Conservation (phyloP, 2,329 filamentous ascomycete genomes). For the Pestalotiopsis sp. region DNA sequence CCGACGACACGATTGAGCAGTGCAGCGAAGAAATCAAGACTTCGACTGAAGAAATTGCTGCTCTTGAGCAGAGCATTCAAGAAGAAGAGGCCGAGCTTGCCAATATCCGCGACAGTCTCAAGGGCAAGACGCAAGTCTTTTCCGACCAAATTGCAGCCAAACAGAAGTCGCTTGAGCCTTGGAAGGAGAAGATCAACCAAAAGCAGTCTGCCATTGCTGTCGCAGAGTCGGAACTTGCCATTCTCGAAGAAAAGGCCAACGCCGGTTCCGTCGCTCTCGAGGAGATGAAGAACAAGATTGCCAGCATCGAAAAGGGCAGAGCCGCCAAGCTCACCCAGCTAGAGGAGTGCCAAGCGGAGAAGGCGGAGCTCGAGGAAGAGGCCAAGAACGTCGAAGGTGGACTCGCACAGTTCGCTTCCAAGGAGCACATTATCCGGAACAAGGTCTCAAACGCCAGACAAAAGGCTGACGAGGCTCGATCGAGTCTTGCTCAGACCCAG, state of each 20-base stretch:
- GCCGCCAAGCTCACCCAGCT: constrained; percentile 73
- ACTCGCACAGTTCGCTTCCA: constrained; percentile 69
- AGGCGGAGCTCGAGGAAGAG: constrained; percentile 74
- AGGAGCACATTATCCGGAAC: constrained; percentile 80
- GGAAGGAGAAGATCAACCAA: constrained; percentile 96
- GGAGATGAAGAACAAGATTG: constrained; percentile 81
- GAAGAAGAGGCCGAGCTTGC: constrained; percentile 81
- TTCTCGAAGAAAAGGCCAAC: constrained; percentile 86
- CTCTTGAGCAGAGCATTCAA: constrained; percentile 76
- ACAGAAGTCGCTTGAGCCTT: constrained; percentile 93
- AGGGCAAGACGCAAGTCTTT: constrained; percentile 93
- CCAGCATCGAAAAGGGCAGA: constrained; percentile 71
- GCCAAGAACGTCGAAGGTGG: constrained; percentile 72
- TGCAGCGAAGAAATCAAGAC: constrained; percentile 78
- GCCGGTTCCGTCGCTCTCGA: constrained; percentile 82
- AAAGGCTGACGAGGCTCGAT: constrained; percentile 93
- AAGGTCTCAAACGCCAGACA: constrained; percentile 89
- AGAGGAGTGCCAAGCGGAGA: constrained; percentile 74
- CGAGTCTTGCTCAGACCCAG: constrained; percentile 86
- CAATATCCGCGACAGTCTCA: constrained; percentile 82
- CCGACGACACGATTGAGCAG: constrained; percentile 76
- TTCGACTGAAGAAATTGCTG: constrained; percentile 72
- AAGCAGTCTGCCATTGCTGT: constrained; percentile 94
- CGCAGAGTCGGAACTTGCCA: constrained; percentile 90
- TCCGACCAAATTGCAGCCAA: constrained; percentile 91